Base-by-base conservation (phyloP, 2,329 filamentous ascomycete genomes). In the Fusarium dimerum region DNA sequence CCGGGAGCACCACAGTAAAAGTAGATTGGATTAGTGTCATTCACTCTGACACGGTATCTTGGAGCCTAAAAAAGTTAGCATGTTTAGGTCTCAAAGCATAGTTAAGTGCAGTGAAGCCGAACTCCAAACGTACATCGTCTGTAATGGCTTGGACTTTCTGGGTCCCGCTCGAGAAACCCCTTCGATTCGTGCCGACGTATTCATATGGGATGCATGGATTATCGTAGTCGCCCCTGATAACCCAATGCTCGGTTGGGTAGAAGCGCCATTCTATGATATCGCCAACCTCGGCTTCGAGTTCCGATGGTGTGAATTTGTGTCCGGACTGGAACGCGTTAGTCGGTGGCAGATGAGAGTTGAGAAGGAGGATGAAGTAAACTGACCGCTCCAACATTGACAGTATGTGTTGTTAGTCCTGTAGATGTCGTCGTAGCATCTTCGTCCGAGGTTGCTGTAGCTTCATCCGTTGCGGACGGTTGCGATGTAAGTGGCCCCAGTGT, bases 1-100 rank as follows among this genome's bases (percentile, higher is more conserved):
- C 76, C 79, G 0, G 83, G 78, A 0, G 87, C 87, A 0, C 85
- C 82, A 57, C 86, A 90, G 68, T 90, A 90, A 68, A 82, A 88
- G 67, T 86, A 89, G 15, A 85, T 79, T 0, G 87, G 86, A 18
- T 80, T 69, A 0, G 84, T 86, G 57, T 85, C 75, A 60, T 88
- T 87, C 51, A 89, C 73, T 17, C 56, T 59, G 20, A 80, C 60
- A 40, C 66, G 62, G 51, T 67, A 81, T 38, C 63, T 70, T 17
- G 77, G 78, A 16, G 68, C 72, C 74, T 77, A 5, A 6, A 2
- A 18, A 20, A 15, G 39, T 66, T 36, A 58, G 45, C 17, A n/a
- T 47, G 12, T 18, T 10, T 7, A 45, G 26, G n/a, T 46, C 9
- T 20, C 30, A 10, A 11, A 5, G 20, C n/a, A 18, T 1, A 3